Conservation (phyloP, 2,329 filamentous ascomycete genomes). For the Verticillium dahliae region DNA sequence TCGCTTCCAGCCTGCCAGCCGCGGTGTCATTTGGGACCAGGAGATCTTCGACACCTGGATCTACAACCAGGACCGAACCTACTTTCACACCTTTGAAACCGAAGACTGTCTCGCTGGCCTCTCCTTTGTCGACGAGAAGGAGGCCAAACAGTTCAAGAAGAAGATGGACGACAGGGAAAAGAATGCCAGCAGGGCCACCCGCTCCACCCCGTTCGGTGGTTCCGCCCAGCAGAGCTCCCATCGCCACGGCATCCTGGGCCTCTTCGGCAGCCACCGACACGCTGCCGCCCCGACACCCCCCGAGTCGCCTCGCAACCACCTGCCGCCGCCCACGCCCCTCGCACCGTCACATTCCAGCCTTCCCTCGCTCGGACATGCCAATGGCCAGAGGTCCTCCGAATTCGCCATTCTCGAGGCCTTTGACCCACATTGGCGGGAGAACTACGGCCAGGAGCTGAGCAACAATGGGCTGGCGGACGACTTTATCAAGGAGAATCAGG, state of each 20-base stretch:
- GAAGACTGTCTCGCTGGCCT: conserved; percentile 86
- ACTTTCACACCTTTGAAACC: conserved; percentile 96
- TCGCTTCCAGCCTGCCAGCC: conserved; percentile 55
- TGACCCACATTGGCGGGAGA: conserved; percentile 58
- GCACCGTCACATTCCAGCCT: conserved; percentile 27
- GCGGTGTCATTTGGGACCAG: conserved; percentile 93
- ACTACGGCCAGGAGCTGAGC: conserved; percentile 58
- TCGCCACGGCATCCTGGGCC: conserved; percentile 45
- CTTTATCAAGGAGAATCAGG: conserved; percentile 61
- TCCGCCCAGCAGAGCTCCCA: conserved; percentile 30
- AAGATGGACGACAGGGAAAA: conserved; percentile 96
- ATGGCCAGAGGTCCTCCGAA: conserved; percentile 43
- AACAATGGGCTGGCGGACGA: conserved; percentile 59
- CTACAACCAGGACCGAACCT: conserved; percentile 95
- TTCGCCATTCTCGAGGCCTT: conserved; percentile 58
- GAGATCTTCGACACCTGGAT: conserved; percentile 93
- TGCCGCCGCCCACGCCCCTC: conserved; percentile 21
- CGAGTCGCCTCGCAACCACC: conserved; percentile 43
- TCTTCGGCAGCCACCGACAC: conserved; percentile 56
- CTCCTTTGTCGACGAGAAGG: conserved; percentile 94
- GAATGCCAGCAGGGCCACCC: conserved; percentile 85
- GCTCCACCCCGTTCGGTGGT: conserved; percentile 66
- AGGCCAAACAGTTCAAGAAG: conserved; percentile 94
- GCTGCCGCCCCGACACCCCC: conserved; percentile 51
- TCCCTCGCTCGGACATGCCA: conserved; percentile 35